These are phyloP conservation scores for Periconia macrospinosa DNA, from an alignment of 2,329 filamentous ascomycete genomes.

Conservation along the genomic window DNA sequence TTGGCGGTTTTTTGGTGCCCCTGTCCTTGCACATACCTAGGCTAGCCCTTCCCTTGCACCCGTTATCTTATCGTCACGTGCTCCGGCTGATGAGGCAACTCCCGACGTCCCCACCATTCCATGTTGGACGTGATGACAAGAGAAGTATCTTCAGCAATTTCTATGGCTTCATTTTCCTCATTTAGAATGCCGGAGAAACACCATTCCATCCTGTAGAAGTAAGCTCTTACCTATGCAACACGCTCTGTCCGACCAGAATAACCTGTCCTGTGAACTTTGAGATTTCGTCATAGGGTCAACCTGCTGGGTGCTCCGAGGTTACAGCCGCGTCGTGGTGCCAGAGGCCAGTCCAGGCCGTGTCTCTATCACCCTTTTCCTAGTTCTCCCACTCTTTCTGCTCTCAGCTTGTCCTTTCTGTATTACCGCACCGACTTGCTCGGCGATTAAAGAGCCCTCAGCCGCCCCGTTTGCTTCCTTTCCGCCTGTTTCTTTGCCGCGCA, in stretches of 20 bases:
- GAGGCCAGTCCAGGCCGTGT: background rate
- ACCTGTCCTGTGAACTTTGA: background rate
- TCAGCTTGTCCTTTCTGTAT: no score
- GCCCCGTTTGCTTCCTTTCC: background rate
- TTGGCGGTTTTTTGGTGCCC: background rate
- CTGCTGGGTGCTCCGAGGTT: conserved; percentile 9
- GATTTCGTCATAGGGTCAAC: conserved; percentile 14
- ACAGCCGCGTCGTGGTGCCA: background rate
- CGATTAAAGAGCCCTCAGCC: background rate
- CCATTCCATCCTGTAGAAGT: no score
- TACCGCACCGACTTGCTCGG: no score
- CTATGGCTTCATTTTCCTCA: no score
- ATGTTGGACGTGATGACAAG: no score
- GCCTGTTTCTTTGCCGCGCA: background rate
- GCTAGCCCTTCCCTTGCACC: background rate
- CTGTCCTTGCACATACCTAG: background rate
- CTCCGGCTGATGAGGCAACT: background rate
- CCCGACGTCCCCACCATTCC: no score
- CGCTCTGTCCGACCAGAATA: no score
- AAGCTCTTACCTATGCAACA: no score
- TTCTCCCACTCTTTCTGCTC: no score
- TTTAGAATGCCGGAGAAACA: no score
- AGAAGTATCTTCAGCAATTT: no score
- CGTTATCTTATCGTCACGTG: conserved; percentile 19
- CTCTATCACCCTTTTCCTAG: no score